Base-by-base conservation (phyloP, 306 rosid species). In the Leucaena leucocephala region DNA sequence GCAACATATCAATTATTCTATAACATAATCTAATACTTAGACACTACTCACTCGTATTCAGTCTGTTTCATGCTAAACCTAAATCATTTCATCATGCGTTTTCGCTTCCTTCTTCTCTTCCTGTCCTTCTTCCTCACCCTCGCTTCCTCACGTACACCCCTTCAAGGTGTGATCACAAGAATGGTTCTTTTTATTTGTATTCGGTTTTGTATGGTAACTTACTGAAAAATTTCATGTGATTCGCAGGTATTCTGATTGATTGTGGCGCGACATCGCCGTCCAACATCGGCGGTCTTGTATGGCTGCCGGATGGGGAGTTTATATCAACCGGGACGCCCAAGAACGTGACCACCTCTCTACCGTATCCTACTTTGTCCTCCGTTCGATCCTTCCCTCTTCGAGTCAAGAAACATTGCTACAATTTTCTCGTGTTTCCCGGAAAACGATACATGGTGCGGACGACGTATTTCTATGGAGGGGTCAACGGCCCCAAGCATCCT, bases 401-500 rank as follows among this genome's bases (percentile, higher is more conserved):
- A 1, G 82, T 80, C 54, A 78, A 69, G 39, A 96, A 91, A 77
- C 82, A 85, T 83, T 96, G 98, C 85, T 96, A 90, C 85, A 52
- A 35, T n/a, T 78, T 87, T 69, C 82, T 76, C 0, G 93, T 85
- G 13, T 89, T 70, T 52, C 97, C 88, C 76, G 75, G 83, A 6
- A 88, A 91, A 0, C 86, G 75, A 74, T 96, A 96, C 80, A 4
- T 89, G 77, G 78, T 96, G n/a, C 83, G 99, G 55, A 84, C 91
- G 7, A 89, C 94, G 9, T 96, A 89, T 75, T 96, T 78, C 92
- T 96, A 96, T 76, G 91, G 91, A 2, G 94, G 92, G 3, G 68
- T 87, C 82, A 27, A 27, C 78, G 92, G 87, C 68, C 72, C 9
- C 1, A 78, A 76, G 0, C 75, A 76, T 72, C 86, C 86, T 72